These are phyloP conservation scores for Pilasporangium apinafurcum DNA, from an alignment of 352 stramenopile species.

Conservation along the genomic window DNA sequence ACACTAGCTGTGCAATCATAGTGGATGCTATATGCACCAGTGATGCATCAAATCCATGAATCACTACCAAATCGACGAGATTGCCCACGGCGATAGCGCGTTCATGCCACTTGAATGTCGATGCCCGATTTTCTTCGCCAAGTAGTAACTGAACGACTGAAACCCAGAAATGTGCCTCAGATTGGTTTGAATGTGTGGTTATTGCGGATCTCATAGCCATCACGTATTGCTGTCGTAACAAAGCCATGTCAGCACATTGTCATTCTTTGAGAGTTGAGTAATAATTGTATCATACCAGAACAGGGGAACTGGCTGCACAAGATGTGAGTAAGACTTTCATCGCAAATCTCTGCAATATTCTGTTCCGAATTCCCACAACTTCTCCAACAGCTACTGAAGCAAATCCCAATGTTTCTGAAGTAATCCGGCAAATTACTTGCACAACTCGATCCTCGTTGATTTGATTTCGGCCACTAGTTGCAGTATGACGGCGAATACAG, in stretches of 20 bases:
- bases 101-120: constrained; percentile 17
- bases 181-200: background rate
- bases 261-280: too few relatives aligned
- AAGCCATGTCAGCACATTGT: constrained; percentile 1
- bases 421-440: constrained; percentile 19
- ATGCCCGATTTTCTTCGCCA: background rate
- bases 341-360: constrained; percentile 16
- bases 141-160: constrained; percentile 1
- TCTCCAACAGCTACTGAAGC: too few relatives aligned
- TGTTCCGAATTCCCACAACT: too few relatives aligned
- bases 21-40: constrained; percentile 12
- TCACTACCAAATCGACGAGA: constrained; percentile 19
- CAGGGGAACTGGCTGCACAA: constrained; percentile 10
- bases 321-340: constrained; percentile 18
- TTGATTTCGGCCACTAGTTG: constrained; percentile 1
- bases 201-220: background rate
- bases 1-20: constrained; percentile 19
- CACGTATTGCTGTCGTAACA: background rate
- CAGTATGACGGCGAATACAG: constrained; percentile 14
- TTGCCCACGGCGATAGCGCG: constrained; percentile 26
- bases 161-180: constrained; percentile 7
- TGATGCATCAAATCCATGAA: constrained; percentile 14
- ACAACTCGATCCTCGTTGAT: constrained; percentile 15
- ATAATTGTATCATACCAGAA: constrained; percentile 13
- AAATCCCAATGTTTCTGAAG: too few relatives aligned